Evolutionary conservation across 345 rosid species (phyloP), one percentile per base, ranked within the genome.

Genomic region (Iberis pinnata): DNA sequence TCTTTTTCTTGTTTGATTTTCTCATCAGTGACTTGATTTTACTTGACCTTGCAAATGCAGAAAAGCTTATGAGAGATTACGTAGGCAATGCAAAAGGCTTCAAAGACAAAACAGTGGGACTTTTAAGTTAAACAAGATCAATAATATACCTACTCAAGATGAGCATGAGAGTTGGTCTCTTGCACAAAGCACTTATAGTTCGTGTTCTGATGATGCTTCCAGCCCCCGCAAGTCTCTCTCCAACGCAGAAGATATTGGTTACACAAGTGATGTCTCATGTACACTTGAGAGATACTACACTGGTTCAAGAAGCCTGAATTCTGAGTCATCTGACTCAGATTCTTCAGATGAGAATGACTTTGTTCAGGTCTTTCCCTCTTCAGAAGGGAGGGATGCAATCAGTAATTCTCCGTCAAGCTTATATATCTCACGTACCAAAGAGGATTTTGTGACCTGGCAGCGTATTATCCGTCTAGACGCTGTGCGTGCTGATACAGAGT

Each of bases 401-500:
- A 37, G 17, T 20, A 37, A 31, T n/a, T 45, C 61, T 40, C 9
- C 61, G 10, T 53, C 56, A 8, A 65, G 44, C 24, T 36, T 25
- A 20, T 58, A 75, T 22, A 56, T 72, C 31, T 46, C 43, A 8
- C 32, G 43, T 16, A 52, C 75, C 24, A 67, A 72, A 16, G 98
- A 92, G 52, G 81, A 80, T 68, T 92, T 83, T 44, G 59, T 75
- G 7, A 83, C 88, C 0, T 92, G 98, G 98, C 95, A 81, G 61
- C 84, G 97, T 32, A 88, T 85, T 24, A 92, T 92, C 68, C 95
- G 97, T 27, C 78, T 92, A 15, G 98, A 92, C 60, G 98, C 98
- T n/a, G 79, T 92, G 24, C 95, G 98, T 53, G 88, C 94, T 2
- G 87, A 85, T 75, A 58, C 78, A 47, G 98, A 92, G n/a, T 88